phyloP scores from a whole-genome alignment of 2,329 filamentous ascomycete genomes.

The Magnaporthiopsis rhizophila region DNA sequence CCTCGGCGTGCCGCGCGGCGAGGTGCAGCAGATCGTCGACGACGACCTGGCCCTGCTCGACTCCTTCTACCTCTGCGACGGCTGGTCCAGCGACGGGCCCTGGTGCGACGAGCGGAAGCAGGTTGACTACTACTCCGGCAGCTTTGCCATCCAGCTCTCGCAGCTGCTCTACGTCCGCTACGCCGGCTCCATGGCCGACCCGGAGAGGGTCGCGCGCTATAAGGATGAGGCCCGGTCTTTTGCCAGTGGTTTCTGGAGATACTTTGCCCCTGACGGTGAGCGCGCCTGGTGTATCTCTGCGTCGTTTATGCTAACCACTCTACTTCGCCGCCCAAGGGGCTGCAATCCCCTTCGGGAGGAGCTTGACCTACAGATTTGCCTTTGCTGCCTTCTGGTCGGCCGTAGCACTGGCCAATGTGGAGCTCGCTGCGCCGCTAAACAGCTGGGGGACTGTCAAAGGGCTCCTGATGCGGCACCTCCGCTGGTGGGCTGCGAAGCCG shows the following conservation, averaged over 20 bases:
- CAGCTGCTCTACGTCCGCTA: constrained; percentile 31
- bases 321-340: constrained; percentile 23
- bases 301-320: background rate
- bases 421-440: constrained; percentile 25
- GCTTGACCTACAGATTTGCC: constrained; percentile 37
- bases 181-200: constrained; percentile 25
- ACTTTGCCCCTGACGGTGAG: constrained; percentile 31
- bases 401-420: constrained; percentile 27
- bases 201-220: constrained; percentile 22
- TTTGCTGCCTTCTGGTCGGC: constrained; percentile 34
- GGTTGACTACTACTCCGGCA: constrained; percentile 17
- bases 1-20: background rate
- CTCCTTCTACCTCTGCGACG: constrained; percentile 11
- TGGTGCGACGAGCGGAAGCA: constrained; percentile 11
- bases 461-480: constrained; percentile 32
- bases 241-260: constrained; percentile 29
- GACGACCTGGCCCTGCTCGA: constrained; percentile 12
- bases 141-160: constrained; percentile 17
- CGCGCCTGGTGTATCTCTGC: background rate
- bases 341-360: constrained; percentile 36
- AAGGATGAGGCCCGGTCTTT: constrained; percentile 26
- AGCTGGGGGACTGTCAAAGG: constrained; percentile 30
- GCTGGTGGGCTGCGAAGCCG: constrained; percentile 29
- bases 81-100: constrained; percentile 13
- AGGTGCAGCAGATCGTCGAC: constrained; percentile 8